Evolutionary conservation across 192 early-diverging fungal species (phyloP), one percentile per base, ranked within the genome.

Genomic region (Thamnidium elegans): DNA sequence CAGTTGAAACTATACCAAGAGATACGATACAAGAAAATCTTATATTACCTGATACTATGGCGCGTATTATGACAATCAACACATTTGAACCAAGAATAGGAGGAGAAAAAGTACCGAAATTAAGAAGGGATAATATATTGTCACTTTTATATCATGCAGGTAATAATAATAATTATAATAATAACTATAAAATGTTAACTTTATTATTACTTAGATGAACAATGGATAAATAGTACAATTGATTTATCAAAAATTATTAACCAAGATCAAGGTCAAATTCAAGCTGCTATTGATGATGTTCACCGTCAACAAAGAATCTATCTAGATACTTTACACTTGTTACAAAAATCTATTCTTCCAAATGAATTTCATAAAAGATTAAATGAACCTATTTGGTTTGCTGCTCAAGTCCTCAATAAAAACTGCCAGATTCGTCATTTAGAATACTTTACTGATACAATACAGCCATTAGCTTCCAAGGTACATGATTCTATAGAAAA

Each of bases 221-320:
- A 58, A 58, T 58, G 55, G 55, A 42, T 58, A 32, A 15, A 58
- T 34, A 36, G 34, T 23, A 58, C 31, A 11, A 58, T 36, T 42
- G 36, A 58, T 36, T 32, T 58, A 17, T 42, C 5, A 9, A 36
- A 15, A 1, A 42, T 20, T 10, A 43, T 32, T 3, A 36, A 15
- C 1, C 34, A 8, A n/a, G 34, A 58, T n/a, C 4, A 15, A 10
- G 19, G 39, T 13, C 31, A 19, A 20, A 10, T 58, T 6, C 19
- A 58, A 36, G 34, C 17, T 58, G 39, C 39, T 36, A 21, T 58
- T 17, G 17, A 58, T 21, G n/a, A 58, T 58, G 55, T 62, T 19
- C 59, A 62, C 26, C 44, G 46, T n/a, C 59, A 62, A 15, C 59
- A 62, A 34, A 42, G 45, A 23, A 62, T 62, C 15, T 62, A 62